These are phyloP conservation scores for Sclerotinia spermophila DNA, from an alignment of 2,329 filamentous ascomycete species.

Conservation along the genomic window DNA sequence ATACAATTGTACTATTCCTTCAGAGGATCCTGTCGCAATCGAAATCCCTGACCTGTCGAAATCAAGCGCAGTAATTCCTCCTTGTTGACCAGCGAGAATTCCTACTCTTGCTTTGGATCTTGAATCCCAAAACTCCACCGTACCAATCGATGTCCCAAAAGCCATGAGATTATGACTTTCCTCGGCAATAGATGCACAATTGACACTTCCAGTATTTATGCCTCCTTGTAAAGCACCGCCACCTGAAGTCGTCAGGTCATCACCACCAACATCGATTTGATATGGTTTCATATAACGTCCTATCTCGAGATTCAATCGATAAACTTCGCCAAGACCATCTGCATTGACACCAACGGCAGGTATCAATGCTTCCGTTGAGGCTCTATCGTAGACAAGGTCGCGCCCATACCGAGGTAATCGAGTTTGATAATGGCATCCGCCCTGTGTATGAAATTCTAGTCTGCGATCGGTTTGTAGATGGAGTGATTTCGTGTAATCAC, in stretches of 20 bases:
- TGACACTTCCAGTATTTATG: conserved; percentile 80
- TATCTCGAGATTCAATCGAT: conserved; percentile 83
- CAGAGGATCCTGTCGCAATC: conserved; percentile 81
- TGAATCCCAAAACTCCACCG: conserved; percentile 95
- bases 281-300: conserved; percentile 94
- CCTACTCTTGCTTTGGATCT: conserved; percentile 79
- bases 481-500: conserved; percentile 89
- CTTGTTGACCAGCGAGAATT: conserved; percentile 64
- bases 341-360: conserved; percentile 83
- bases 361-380: conserved; percentile 78
- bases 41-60: conserved; percentile 83
- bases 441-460: conserved; percentile 88
- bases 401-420: conserved; percentile 89
- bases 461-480: conserved; percentile 90
- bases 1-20: conserved; percentile 84
- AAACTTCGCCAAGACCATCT: conserved; percentile 88
- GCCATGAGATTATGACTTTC: conserved; percentile 84
- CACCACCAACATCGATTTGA: conserved; percentile 82
- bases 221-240: conserved; percentile 81
- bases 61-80: conserved; percentile 80
- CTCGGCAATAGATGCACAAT: conserved; percentile 82
- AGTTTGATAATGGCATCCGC: conserved; percentile 83
- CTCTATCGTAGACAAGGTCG: conserved; percentile 79
- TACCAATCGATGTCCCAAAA: conserved; percentile 92
- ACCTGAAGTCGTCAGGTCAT: conserved; percentile 64